Evolutionary conservation across 345 rosid species (phyloP), one percentile per base, ranked within the genome.

Genomic region (Isatis tinctoria): DNA sequence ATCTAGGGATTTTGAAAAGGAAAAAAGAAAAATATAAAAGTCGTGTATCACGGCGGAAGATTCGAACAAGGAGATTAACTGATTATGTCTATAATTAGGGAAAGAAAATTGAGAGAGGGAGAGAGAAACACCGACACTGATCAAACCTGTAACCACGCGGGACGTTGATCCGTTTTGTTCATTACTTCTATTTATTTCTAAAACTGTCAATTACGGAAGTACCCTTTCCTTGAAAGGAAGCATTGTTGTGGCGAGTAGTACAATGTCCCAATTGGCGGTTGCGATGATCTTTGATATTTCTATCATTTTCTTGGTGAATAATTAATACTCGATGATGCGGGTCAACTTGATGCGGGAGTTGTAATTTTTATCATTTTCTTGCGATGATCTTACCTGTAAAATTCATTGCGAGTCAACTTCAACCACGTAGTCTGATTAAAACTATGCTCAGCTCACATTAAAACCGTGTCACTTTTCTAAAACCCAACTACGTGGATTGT

Each of bases 111-210:
- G 41, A 12, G 16, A 48, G 64, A 51, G 57, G 24, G 32, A 26
- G 36, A 52, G n/a, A 59, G 35, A 70, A 44, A 10, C 72, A 65
- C 76, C 72, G 67, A 70, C 76, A 65, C 40, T 58, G 72, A 58
- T 77, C 76, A 76, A 59, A 40, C 36, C 18, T 45, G 67, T 51
- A 75, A 69, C 67, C 61, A 77, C 72, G 80, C 80, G 80, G 80
- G 80, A 77, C 68, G 60, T 41, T 52, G 60, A 70, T 69, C 75
- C 4, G 63, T 48, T 59, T 30, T 20, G 5, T 1, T 4, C 1
- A 7, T 10, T 10, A 41, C 44, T 40, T 40, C 13, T n/a, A 41
- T n/a, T 43, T 12, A n/a, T 43, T 43, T 44, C 10, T 16, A 7
- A 43, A 40, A 3, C 16, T 43, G 4, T 0, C 7, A 10, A 47